Conservation (phyloP, 495 filamentous ascomycete genomes). For the Trichocladium uniseriatum region DNA sequence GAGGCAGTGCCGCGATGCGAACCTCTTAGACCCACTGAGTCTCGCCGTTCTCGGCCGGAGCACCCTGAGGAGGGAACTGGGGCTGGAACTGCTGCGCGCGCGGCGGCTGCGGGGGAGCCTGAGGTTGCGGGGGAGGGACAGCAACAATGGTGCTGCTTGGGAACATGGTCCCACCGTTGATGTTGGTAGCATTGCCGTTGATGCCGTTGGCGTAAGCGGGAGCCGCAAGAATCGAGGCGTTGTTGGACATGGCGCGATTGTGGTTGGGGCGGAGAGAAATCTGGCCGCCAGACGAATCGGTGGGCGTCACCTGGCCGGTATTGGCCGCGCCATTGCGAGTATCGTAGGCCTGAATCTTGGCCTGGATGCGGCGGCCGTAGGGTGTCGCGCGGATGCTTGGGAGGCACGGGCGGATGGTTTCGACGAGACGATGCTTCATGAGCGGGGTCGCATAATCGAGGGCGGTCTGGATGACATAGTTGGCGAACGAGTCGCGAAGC, state of each 20-base stretch:
- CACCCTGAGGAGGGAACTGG: constrained; percentile 12
- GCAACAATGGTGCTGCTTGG: constrained; percentile 20
- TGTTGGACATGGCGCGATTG: constrained; percentile 25
- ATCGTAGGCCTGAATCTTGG: constrained; percentile 58
- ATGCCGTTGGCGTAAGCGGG: constrained; percentile 20
- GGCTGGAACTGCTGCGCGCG: constrained; percentile 16
- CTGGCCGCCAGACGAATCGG: constrained; percentile 36
- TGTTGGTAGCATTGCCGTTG: constrained; percentile 22
- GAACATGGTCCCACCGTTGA: constrained; percentile 19
- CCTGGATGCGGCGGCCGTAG: constrained; percentile 83
- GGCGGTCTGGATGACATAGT: constrained; percentile 97
- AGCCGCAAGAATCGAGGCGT: constrained; percentile 20
- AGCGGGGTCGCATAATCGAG: constrained; percentile 70
- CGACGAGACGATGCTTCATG: constrained; percentile 63
- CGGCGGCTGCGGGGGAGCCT: constrained; percentile 19
- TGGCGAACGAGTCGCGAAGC: constrained; percentile 83
- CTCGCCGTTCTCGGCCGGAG: constrained; percentile 19
- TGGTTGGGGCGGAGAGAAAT: constrained; percentile 27
- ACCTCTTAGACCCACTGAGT: constrained; percentile 21
- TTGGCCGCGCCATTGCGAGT: constrained; percentile 20
- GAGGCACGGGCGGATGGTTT: constrained; percentile 73
- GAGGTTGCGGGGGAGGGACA: constrained; percentile 16
- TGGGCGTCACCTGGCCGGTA: constrained; percentile 27
- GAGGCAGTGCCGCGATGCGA: background rate
- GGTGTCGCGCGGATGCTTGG: constrained; percentile 77